Evolutionary conservation across 169 alveolate species (phyloP), one percentile per base, ranked within the genome.

Genomic region (Plasmodium billcollinsi): DNA sequence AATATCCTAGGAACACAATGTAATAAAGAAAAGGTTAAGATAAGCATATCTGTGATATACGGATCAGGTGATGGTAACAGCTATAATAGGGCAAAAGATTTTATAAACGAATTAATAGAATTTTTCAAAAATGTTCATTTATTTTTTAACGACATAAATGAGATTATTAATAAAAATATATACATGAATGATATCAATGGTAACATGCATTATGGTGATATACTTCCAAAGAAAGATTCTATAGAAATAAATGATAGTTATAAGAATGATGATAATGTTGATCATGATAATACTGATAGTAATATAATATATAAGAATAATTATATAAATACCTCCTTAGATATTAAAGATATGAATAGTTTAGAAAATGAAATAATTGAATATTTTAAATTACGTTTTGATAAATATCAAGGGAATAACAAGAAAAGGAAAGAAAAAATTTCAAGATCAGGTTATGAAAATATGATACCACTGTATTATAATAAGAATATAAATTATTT

Each of bases 41-140:
- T 83, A 61, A 83, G 54, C 47, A 3, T 83, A 14, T 69, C 47
- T 15, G 11, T 83, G 24, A 63, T 83, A 3, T 83, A 83, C 29
- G 91, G 91, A 15, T 83, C 91, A 11, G 91, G 70, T 11, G 50
- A 73, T 49, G 18, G 43, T 45, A 69, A 24, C 49, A 83, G 72
- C 6, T 83, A 69, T 49, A 45, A 50, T n/a, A 29, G n/a, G 2
- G 91, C 83, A 9, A 67, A 69, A 49, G 74, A 47, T 1, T 67
- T 83, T 50, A 61, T 83, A 56, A 83, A 67, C 24, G 91, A 83
- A 56, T 69, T 83, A 56, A 69, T 83, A 69, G 43, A 33, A n/a
- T 83, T 56, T 67, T 83, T 83, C 49, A 26, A 33, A 7, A 54
- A 83, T 47, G 70, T 83, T 33, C 33, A 33, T n/a, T 69, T 20